These are phyloP conservation scores for Pseudogymnoascus sp. DNA, from an alignment of 2,329 filamentous ascomycete species.

Conservation along the genomic window DNA sequence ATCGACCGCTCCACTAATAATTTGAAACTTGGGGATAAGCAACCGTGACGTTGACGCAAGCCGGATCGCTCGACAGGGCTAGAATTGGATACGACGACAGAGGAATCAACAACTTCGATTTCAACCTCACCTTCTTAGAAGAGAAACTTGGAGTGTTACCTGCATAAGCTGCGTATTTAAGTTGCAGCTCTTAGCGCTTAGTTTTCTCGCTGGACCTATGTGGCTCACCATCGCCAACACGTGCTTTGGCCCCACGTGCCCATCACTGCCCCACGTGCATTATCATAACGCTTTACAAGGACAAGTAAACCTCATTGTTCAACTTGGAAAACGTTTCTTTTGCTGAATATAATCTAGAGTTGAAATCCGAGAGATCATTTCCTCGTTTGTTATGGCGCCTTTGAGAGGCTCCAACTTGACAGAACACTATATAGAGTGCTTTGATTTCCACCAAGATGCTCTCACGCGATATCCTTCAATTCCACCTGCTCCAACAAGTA, in stretches of 20 bases:
- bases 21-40: background rate
- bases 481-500: background rate
- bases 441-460: background rate
- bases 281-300: background rate
- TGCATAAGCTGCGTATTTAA: background rate
- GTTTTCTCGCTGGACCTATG: background rate
- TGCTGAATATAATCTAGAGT: background rate
- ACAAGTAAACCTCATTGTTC: background rate
- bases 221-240: background rate
- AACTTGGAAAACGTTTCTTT: background rate
- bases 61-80: background rate
- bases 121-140: background rate
- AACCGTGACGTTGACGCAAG: background rate
- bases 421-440: background rate
- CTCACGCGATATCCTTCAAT: background rate
- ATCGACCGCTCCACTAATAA: background rate
- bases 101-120: background rate
- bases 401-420: background rate
- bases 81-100: background rate
- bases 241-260: background rate
- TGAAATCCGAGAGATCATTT: background rate
- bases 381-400: conserved; percentile 1
- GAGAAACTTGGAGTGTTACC: background rate
- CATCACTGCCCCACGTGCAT: background rate
- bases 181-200: conserved; percentile 1